phyloP scores from a whole-genome alignment of 768 basidiomycete species.

The Gautieria morchelliformis region DNA sequence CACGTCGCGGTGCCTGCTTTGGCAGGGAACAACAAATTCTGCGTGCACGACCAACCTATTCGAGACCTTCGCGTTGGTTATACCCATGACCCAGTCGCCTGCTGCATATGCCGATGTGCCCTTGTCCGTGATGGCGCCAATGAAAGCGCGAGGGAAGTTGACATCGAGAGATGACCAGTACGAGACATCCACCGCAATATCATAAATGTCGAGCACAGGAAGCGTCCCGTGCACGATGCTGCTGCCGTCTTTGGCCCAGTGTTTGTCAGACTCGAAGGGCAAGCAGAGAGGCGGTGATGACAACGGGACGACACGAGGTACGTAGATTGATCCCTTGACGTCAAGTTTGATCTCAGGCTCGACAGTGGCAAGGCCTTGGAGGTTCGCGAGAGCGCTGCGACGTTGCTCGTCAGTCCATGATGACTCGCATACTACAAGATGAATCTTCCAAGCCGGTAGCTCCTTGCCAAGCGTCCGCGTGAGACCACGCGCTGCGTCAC shows the following conservation, averaged over 20 bases:
- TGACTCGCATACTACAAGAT: slow-evolving; percentile 19
- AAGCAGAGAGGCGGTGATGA: slow-evolving; percentile 3
- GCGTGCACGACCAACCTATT: slow-evolving; percentile 23
- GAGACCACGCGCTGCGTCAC: slow-evolving; percentile 24
- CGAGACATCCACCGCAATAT: slow-evolving; percentile 7
- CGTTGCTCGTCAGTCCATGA: slow-evolving; percentile 11
- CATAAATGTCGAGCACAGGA: not conserved
- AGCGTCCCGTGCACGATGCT: not conserved
- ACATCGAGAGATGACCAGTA: slow-evolving; percentile 5
- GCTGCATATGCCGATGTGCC: not conserved
- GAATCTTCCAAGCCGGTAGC: slow-evolving; percentile 22
- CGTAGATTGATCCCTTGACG: slow-evolving; percentile 19
- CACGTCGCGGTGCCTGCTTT: not conserved
- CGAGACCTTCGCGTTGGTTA: slow-evolving; percentile 47
- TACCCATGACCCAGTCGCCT: slow-evolving; percentile 5
- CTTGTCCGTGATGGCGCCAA: not conserved
- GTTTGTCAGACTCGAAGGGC: slow-evolving; percentile 6
- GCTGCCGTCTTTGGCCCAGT: slow-evolving; percentile 8
- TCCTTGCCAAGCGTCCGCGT: slow-evolving; percentile 23
- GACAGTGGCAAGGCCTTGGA: not conserved
- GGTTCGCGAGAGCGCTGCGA: not conserved
- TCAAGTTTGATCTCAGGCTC: slow-evolving; percentile 18
- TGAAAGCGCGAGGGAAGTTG: slow-evolving; percentile 2
- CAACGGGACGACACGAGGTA: slow-evolving; percentile 22
- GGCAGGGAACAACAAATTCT: slow-evolving; percentile 2